Evolutionary conservation across 345 rosid genomes (phyloP).

Genomic region (Salix brachista): DNA sequence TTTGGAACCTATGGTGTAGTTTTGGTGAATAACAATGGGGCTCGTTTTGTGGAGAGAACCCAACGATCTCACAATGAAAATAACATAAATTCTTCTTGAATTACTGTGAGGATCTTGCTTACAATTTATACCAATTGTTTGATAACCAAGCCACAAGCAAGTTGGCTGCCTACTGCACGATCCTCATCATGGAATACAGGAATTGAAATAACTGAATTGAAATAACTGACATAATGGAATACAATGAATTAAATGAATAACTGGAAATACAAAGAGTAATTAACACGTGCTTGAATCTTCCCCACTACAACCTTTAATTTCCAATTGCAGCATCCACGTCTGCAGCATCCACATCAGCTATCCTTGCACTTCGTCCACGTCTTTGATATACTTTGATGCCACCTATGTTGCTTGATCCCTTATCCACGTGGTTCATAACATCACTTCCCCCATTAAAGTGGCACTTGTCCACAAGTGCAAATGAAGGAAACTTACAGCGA

Average conservation of each 20-base stretch:
- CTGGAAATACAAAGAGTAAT: no score
- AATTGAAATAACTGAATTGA: no score
- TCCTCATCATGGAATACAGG: neutral
- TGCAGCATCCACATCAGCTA: no score
- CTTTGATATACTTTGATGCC: neutral
- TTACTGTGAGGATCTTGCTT: neutral
- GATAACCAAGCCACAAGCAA: neutral
- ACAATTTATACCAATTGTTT: neutral
- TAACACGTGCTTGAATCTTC: no score
- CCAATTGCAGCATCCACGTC: neutral
- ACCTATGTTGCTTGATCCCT: neutral
- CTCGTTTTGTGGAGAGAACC: neutral
- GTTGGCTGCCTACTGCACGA: rapidly evolving
- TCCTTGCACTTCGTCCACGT: neutral
- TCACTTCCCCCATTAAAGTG: no score
- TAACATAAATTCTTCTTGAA: neutral
- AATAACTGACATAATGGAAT: no score
- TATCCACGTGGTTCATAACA: no score
- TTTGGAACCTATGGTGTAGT: no score
- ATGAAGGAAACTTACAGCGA: no score
- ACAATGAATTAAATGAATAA: no score
- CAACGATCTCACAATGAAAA: neutral
- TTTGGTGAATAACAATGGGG: neutral
- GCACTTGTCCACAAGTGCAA: no score
- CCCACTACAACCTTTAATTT: neutral